Percentiles rank a stretch among this genome's conserved stretches.
Conservation (phyloP, 129 eudicot genomes). For the carrot (Daucus carota) region DH1_v3.0 NC_030388.2:24049001-24049500, state of each 20-base stretch:
- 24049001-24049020: conserved; percentile 72
- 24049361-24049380: conserved; percentile 40
- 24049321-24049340: conserved; percentile 44
- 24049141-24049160: conserved; percentile 44
- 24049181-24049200: conserved; percentile 54
- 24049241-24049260: conserved; percentile 55
- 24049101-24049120: background rate
- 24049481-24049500: conserved; percentile 91
- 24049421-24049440: conserved; percentile 86
- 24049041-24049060: background rate
- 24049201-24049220: conserved; percentile 48
- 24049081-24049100: background rate
- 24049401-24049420: conserved; percentile 62
- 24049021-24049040: background rate
- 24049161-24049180: conserved; percentile 95
- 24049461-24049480: conserved; percentile 91
- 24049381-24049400: conserved; percentile 34
- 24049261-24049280: conserved; percentile 49
- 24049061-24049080: background rate
- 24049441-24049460: conserved; percentile 69
- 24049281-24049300: conserved; percentile 46
- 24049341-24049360: conserved; percentile 54
- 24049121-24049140: background rate
- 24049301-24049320: conserved; percentile 73
- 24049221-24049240: conserved; percentile 51